Conservation (phyloP, 179 eudicot genomes). For the Heliamphora pulchella region DNA sequence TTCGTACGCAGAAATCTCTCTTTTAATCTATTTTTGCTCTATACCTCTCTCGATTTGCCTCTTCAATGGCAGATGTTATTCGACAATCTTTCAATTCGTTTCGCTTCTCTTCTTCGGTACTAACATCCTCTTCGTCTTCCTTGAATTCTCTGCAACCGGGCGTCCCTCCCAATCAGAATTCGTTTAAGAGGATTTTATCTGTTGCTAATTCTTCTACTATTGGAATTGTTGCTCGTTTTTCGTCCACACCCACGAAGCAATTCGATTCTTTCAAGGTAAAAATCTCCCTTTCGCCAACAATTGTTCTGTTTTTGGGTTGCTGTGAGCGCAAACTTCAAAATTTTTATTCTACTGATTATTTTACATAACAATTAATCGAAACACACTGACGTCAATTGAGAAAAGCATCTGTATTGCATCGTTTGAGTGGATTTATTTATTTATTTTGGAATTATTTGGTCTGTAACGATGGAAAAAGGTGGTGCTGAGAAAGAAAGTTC, state of each 20-base stretch:
- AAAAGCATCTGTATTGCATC: background rate
- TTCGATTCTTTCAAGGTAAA: conserved; percentile 51
- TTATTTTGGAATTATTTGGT: background rate
- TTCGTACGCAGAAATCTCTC: background rate
- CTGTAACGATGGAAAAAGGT: background rate
- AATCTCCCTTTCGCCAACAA: background rate
- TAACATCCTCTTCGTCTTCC: conserved; percentile 34
- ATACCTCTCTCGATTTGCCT: background rate
- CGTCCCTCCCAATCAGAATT: conserved; percentile 26
- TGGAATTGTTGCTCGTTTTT: conserved; percentile 30
- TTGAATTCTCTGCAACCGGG: conserved; percentile 33
- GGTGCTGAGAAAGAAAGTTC: background rate
- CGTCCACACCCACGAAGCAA: conserved; percentile 35
- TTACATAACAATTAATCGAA: background rate
- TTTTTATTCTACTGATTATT: background rate
- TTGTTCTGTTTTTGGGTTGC: background rate
- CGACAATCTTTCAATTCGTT: conserved; percentile 43
- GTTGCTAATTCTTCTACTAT: conserved; percentile 22
- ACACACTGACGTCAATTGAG: background rate
- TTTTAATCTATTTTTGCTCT: background rate
- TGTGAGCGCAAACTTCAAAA: background rate
- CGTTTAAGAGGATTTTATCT: conserved; percentile 29
- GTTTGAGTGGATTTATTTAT: background rate
- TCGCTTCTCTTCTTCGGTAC: conserved; percentile 30
- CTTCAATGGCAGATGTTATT: conserved; percentile 67